These are phyloP conservation scores for Isoetes taiwanensis DNA, from an alignment of 75 land plant genomes.

Conservation along the genomic window DNA sequence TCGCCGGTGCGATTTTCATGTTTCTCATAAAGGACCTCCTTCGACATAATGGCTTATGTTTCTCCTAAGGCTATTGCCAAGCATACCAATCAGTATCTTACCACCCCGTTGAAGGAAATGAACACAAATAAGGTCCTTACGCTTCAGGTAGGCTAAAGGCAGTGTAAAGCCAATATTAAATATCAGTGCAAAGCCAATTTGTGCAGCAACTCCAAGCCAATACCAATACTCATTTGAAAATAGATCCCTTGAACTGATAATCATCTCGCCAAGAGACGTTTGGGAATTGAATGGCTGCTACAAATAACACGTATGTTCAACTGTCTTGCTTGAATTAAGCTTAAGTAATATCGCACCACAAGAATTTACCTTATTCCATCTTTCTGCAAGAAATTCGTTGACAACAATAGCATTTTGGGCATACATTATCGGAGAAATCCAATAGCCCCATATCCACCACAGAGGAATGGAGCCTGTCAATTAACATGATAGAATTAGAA, in stretches of 20 bases:
- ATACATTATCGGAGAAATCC: conserved; percentile 4
- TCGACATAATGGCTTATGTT: conserved; percentile 43
- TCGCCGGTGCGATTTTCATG: conserved; percentile 22
- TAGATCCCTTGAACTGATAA: conserved; percentile 26
- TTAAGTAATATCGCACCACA: too few species aligned
- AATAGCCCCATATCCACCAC: conserved; percentile 13
- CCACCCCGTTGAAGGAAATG: too few species aligned
- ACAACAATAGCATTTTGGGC: conserved; percentile 1
- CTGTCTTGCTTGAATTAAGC: too few species aligned
- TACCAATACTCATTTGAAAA: conserved; percentile 46
- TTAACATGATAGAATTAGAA: too few species aligned
- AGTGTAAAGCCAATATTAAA: conserved; percentile 50
- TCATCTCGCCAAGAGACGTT: conserved; percentile 33
- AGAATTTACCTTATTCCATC: too few species aligned
- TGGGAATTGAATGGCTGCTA: too few species aligned
- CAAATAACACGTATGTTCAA: too few species aligned
- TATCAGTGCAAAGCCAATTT: conserved; percentile 41
- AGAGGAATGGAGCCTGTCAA: too few species aligned
- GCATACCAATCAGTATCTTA: too few species aligned
- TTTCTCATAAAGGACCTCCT: conserved; percentile 37
- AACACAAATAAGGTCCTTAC: too few species aligned
- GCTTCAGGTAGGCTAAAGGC: conserved; percentile 38
- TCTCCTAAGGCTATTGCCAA: conserved; percentile 55
- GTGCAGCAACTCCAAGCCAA: conserved; percentile 60
- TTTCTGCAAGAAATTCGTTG: conserved; percentile 7